phyloP scores from a whole-genome alignment of 2,329 filamentous ascomycete genomes.

The Phoma herbarum region DNA sequence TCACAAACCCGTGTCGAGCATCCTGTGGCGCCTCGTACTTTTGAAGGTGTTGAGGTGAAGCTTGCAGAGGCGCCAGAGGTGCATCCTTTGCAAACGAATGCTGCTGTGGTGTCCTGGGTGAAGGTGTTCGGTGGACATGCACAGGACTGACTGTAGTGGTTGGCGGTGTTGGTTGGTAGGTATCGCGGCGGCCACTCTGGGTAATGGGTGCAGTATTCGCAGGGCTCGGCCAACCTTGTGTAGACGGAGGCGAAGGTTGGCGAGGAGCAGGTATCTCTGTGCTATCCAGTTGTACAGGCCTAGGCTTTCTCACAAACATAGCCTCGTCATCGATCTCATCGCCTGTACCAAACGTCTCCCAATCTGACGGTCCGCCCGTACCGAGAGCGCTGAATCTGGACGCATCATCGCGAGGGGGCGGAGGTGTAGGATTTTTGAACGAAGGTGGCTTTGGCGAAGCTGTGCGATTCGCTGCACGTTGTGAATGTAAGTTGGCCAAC shows the following conservation, averaged over 20 bases:
- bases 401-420: slow-evolving; percentile 38
- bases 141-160: slow-evolving; percentile 30
- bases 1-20: slow-evolving; percentile 32
- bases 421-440: slow-evolving; percentile 33
- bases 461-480: slow-evolving; percentile 35
- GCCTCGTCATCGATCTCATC: slow-evolving; percentile 50
- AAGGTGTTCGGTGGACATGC: slow-evolving; percentile 23
- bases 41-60: slow-evolving; percentile 31
- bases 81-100: slow-evolving; percentile 35
- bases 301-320: slow-evolving; percentile 38
- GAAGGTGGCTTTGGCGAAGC: slow-evolving; percentile 37
- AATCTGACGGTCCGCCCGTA: slow-evolving; percentile 49
- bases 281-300: slow-evolving; percentile 35
- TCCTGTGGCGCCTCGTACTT: slow-evolving; percentile 22
- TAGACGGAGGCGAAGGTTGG: slow-evolving; percentile 36
- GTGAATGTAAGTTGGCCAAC: slow-evolving; percentile 39
- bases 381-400: slow-evolving; percentile 47
- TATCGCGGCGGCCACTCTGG: slow-evolving; percentile 24
- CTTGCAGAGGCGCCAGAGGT: slow-evolving; percentile 27
- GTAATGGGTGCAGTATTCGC: slow-evolving; percentile 25
- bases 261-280: slow-evolving; percentile 42
- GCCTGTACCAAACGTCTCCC: slow-evolving; percentile 47
- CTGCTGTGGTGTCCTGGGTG: slow-evolving; percentile 31
- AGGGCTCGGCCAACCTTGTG: slow-evolving; percentile 46
- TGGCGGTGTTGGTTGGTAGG: slow-evolving; percentile 46